These are phyloP conservation scores for Aspergillus sclerotioniger DNA, from an alignment of 495 filamentous ascomycete species.

Conservation along the genomic window DNA sequence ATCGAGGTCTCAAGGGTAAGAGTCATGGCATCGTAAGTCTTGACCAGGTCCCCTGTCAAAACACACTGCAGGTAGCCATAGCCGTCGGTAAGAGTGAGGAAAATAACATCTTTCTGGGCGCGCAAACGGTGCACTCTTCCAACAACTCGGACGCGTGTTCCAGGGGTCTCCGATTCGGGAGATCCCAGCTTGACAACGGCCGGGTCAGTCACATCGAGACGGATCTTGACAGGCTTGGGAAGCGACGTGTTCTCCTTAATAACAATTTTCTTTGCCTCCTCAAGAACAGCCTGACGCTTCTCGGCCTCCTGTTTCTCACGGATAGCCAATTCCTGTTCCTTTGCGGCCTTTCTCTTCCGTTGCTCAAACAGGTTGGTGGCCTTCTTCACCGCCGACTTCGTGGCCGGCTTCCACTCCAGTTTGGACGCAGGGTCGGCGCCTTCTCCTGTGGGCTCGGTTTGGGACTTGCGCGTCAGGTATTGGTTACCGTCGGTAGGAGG, in stretches of 20 bases:
- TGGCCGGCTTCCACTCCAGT: slow-evolving; percentile 73
- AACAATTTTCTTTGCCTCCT: slow-evolving; percentile 85
- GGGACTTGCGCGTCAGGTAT: slow-evolving; percentile 68
- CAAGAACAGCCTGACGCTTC: slow-evolving; percentile 62
- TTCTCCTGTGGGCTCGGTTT: slow-evolving; percentile 61
- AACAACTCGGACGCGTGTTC: slow-evolving; percentile 76
- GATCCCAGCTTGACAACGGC: slow-evolving; percentile 59
- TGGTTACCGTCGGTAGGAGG: slow-evolving; percentile 55
- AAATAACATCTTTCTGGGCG: slow-evolving; percentile 81
- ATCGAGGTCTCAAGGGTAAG: slow-evolving; percentile 89
- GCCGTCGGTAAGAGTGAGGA: slow-evolving; percentile 84
- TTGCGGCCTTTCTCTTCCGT: slow-evolving; percentile 74
- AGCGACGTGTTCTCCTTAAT: slow-evolving; percentile 79
- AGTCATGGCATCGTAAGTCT: slow-evolving; percentile 87
- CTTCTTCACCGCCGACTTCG: slow-evolving; percentile 83
- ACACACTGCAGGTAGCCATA: slow-evolving; percentile 90
- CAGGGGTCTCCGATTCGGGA: slow-evolving; percentile 51
- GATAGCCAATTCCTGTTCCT: slow-evolving; percentile 64
- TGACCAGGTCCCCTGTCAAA: slow-evolving; percentile 77
- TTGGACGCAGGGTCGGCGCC: slow-evolving; percentile 48
- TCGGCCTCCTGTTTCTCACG: slow-evolving; percentile 72
- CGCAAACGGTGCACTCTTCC: slow-evolving; percentile 85
- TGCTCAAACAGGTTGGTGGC: slow-evolving; percentile 66
- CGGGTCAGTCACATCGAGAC: slow-evolving; percentile 63
- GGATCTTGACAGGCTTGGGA: slow-evolving; percentile 73